Conservation (phyloP, 768 basidiomycete genomes). For the Butyriboletus loyo region DNA sequence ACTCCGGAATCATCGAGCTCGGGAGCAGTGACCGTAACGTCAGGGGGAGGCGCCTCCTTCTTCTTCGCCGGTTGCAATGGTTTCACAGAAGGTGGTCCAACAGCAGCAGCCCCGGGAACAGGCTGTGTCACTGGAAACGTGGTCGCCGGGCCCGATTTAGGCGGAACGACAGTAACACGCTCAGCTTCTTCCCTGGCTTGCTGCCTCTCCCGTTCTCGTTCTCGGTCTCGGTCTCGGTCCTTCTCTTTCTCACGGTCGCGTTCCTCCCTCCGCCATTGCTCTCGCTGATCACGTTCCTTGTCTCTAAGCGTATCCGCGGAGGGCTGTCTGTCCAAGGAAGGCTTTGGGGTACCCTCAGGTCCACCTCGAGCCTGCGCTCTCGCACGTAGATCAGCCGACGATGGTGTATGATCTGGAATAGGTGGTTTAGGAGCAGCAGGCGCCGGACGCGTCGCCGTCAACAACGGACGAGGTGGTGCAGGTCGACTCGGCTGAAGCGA, state of each 20-base stretch:
- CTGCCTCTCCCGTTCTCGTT: slow-evolving; percentile 24
- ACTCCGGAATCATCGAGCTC: slow-evolving; percentile 47
- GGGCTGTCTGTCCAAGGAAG: slow-evolving; percentile 34
- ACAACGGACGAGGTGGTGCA: slow-evolving; percentile 65
- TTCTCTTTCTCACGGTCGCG: slow-evolving; percentile 33
- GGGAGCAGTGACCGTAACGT: slow-evolving; percentile 51
- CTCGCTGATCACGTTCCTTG: slow-evolving; percentile 36
- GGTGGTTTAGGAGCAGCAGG: slow-evolving; percentile 44
- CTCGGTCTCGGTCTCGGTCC: slow-evolving; percentile 37
- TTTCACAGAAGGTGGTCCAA: slow-evolving; percentile 62
- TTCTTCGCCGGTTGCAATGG: slow-evolving; percentile 77
- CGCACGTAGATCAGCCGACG: slow-evolving; percentile 62
- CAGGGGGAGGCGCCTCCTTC: slow-evolving; percentile 32
- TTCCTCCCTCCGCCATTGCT: slow-evolving; percentile 39
- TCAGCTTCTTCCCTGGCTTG: slow-evolving; percentile 33
- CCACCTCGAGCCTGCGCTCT: slow-evolving; percentile 60
- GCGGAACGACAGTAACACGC: slow-evolving; percentile 42
- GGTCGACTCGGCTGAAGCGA: slow-evolving; percentile 56
- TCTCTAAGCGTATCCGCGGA: slow-evolving; percentile 38
- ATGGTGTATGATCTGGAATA: slow-evolving; percentile 53
- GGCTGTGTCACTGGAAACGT: slow-evolving; percentile 44
- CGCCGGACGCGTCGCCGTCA: slow-evolving; percentile 53
- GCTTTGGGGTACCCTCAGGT: slow-evolving; percentile 33
- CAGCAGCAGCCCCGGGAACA: slow-evolving; percentile 45
- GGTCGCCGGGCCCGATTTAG: slow-evolving; percentile 43